Conservation (phyloP, 768 basidiomycete genomes). For the Pleurotus tuoliensis region DNA sequence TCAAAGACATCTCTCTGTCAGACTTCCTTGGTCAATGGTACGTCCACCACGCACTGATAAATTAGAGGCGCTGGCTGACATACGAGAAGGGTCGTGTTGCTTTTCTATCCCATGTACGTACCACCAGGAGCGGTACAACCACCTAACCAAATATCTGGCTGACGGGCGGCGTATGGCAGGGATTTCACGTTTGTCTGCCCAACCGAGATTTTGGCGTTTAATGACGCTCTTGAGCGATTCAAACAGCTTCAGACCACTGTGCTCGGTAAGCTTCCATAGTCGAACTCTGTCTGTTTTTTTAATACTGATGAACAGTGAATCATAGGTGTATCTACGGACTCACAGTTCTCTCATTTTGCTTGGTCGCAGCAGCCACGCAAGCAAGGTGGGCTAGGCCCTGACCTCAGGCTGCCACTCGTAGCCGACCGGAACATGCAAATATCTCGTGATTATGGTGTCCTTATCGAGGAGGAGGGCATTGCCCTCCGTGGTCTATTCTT, state of each 20-base stretch:
- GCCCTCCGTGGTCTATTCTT: slow-evolving; percentile 85
- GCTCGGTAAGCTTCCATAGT: slow-evolving; percentile 48
- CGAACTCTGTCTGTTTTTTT: neutral
- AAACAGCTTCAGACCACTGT: slow-evolving; percentile 69
- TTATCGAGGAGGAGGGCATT: slow-evolving; percentile 85
- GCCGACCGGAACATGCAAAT: slow-evolving; percentile 79
- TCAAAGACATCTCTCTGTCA: slow-evolving; percentile 71
- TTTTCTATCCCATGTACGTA: slow-evolving; percentile 90
- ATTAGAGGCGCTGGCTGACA: neutral
- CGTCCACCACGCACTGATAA: slow-evolving; percentile 14
- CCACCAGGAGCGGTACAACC: neutral
- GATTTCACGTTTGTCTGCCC: slow-evolving; percentile 91
- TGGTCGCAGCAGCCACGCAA: slow-evolving; percentile 82
- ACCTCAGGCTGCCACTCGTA: slow-evolving; percentile 79
- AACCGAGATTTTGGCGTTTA: slow-evolving; percentile 96
- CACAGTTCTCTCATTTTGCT: slow-evolving; percentile 82
- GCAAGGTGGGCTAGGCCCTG: slow-evolving; percentile 86
- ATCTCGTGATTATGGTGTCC: slow-evolving; percentile 81
- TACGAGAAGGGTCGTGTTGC: slow-evolving; percentile 72
- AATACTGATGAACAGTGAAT: neutral
- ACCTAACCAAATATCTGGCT: neutral
- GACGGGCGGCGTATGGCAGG: slow-evolving; percentile 31
- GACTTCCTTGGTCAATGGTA: slow-evolving; percentile 84
- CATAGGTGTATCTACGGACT: slow-evolving; percentile 82
- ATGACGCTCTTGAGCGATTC: slow-evolving; percentile 79